These are phyloP conservation scores for Trichoderma orchidacearum DNA, from an alignment of 495 filamentous ascomycete species.

Conservation along the genomic window DNA sequence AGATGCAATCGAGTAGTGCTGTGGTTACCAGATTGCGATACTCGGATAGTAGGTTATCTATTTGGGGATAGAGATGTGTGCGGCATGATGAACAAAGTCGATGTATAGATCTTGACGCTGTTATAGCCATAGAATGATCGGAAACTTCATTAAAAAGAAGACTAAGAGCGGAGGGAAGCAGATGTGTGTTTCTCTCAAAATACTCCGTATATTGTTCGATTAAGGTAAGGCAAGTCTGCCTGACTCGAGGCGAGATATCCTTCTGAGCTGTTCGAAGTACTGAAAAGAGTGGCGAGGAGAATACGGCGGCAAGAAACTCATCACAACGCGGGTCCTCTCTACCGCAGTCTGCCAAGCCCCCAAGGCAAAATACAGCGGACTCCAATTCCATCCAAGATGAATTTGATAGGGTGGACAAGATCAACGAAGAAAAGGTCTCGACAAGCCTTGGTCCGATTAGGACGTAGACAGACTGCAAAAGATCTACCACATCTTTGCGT, in stretches of 20 bases:
- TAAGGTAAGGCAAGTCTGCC: slow-evolving; percentile 62
- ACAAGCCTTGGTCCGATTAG: slow-evolving; percentile 56
- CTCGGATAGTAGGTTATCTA: slow-evolving; percentile 64
- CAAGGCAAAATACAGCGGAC: slow-evolving; percentile 66
- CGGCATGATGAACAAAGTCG: slow-evolving; percentile 74
- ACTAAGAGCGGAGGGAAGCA: slow-evolving; percentile 62
- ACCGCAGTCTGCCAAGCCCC: slow-evolving; percentile 60
- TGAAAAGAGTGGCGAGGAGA: slow-evolving; percentile 49
- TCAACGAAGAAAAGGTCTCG: slow-evolving; percentile 51
- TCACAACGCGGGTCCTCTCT: slow-evolving; percentile 54
- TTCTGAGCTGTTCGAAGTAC: slow-evolving; percentile 39
- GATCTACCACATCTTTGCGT: slow-evolving; percentile 67
- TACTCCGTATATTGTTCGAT: slow-evolving; percentile 71
- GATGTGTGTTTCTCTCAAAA: slow-evolving; percentile 58
- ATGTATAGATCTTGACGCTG: slow-evolving; percentile 70
- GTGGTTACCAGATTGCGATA: slow-evolving; percentile 49
- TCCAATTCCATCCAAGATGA: slow-evolving; percentile 68
- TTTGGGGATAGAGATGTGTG: slow-evolving; percentile 50
- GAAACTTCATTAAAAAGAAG: slow-evolving; percentile 69
- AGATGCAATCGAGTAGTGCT: slow-evolving; percentile 48
- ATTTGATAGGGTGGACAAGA: slow-evolving; percentile 41
- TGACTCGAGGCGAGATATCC: slow-evolving; percentile 51
- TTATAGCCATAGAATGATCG: slow-evolving; percentile 47
- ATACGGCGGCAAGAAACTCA: slow-evolving; percentile 51
- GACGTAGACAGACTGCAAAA: slow-evolving; percentile 63